These are phyloP conservation scores for Pleurotus djamor DNA, from an alignment of 768 basidiomycete species.

Conservation along the genomic window DNA sequence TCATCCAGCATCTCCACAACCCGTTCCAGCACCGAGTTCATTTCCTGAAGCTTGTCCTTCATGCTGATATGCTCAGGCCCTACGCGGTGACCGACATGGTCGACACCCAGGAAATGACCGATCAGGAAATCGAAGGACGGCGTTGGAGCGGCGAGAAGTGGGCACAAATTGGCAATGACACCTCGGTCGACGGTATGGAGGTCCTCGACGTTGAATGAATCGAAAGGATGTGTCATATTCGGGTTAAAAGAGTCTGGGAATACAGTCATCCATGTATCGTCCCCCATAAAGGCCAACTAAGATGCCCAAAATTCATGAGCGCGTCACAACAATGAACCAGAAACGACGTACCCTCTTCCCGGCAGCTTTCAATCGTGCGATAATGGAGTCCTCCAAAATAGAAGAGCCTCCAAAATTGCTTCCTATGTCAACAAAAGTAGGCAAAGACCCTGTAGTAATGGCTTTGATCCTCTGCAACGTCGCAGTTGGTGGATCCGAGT, in stretches of 20 bases:
- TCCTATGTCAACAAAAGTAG: slow-evolving; percentile 94
- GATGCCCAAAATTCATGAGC: not conserved
- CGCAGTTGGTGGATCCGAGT: slow-evolving; percentile 93
- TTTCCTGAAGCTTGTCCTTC: slow-evolving; percentile 82
- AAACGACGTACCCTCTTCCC: slow-evolving; percentile 54
- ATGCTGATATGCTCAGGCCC: slow-evolving; percentile 88
- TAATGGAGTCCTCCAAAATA: slow-evolving; percentile 80
- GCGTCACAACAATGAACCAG: not conserved
- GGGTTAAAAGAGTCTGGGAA: slow-evolving; percentile 75
- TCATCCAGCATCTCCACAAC: slow-evolving; percentile 76
- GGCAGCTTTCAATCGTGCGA: slow-evolving; percentile 64
- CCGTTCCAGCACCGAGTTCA: slow-evolving; percentile 74
- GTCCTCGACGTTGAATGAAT: slow-evolving; percentile 99
- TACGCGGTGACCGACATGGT: slow-evolving; percentile 94
- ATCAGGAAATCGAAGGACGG: slow-evolving; percentile 83
- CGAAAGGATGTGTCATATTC: slow-evolving; percentile 81
- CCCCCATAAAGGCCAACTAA: slow-evolving; percentile 88
- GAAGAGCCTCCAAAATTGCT: slow-evolving; percentile 88
- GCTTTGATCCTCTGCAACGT: slow-evolving; percentile 96
- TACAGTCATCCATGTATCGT: slow-evolving; percentile 94
- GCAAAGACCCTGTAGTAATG: slow-evolving; percentile 90
- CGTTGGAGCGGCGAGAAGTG: slow-evolving; percentile 55
- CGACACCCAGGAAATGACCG: slow-evolving; percentile 93
- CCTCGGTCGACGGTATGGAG: slow-evolving; percentile 94
- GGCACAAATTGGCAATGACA: slow-evolving; percentile 81